A percentile compares a stretch with the other conserved stretches of the same genome.
Conservation (phyloP, 805 yeast genomes). For the Hyphopichia homilentoma region DNA sequence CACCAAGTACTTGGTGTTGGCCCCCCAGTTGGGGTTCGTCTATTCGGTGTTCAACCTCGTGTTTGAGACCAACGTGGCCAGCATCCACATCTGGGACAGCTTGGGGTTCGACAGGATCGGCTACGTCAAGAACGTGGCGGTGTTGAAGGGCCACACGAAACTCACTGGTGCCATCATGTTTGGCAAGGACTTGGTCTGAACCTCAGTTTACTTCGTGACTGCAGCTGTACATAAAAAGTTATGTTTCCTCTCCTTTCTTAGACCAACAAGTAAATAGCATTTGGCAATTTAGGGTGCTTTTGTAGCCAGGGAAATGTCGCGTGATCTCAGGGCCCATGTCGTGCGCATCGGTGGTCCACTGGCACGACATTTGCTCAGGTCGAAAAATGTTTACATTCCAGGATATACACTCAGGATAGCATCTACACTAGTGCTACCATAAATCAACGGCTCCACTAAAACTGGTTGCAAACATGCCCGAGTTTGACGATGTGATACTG, state of each 20-base stretch:
- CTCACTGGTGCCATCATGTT: constrained; percentile 75
- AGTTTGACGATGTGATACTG: constrained; percentile 48
- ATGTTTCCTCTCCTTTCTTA: too few relatives aligned
- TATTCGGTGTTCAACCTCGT: constrained; percentile 88
- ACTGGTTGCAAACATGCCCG: too few relatives aligned
- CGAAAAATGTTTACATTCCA: constrained; percentile 21
- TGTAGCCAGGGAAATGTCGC: too few relatives aligned
- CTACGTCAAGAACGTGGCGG: constrained; percentile 66
- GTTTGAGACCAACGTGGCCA: constrained; percentile 74
- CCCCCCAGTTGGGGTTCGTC: constrained; percentile 72
- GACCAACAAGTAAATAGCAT: too few relatives aligned
- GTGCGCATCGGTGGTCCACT: too few relatives aligned
- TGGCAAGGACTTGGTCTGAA: constrained; percentile 53
- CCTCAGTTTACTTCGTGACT: constrained; percentile 1
- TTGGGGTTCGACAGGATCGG: constrained; percentile 84
- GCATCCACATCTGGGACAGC: constrained; percentile 74
- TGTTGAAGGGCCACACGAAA: constrained; percentile 57
- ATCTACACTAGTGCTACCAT: too few relatives aligned
- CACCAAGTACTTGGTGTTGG: constrained; percentile 60
- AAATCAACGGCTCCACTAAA: too few relatives aligned
- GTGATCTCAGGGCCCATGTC: too few relatives aligned
- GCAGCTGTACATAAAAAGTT: constrained; percentile 1
- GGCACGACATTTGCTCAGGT: too few relatives aligned
- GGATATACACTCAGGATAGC: constrained; percentile 25
- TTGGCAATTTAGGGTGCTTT: too few relatives aligned